Evolutionary conservation across 192 early-diverging fungal species (phyloP).

Genomic region (Blastocladiella britannica): DNA sequence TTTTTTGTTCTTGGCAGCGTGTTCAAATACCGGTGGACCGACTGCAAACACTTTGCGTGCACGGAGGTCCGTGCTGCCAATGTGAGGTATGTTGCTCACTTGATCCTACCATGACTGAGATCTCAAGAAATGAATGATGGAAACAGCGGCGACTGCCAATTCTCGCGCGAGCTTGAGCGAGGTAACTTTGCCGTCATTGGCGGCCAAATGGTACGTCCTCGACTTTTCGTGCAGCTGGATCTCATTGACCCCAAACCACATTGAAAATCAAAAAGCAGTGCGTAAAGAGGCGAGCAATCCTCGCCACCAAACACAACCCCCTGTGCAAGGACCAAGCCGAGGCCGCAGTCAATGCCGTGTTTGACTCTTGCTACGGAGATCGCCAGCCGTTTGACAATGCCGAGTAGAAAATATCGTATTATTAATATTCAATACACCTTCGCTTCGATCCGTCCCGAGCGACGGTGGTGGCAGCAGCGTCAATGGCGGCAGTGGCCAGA

Average conservation of each 20-base stretch:
- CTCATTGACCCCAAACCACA: no score
- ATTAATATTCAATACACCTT: no score
- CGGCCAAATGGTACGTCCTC: neutral
- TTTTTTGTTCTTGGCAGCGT: neutral
- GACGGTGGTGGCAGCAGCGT: no score
- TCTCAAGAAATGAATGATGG: neutral
- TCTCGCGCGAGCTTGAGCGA: neutral
- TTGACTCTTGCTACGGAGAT: constrained; percentile 22
- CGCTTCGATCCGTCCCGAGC: no score
- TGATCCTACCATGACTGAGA: neutral
- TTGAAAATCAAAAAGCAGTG: constrained; percentile 10
- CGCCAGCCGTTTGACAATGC: constrained; percentile 32
- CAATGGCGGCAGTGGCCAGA: no score
- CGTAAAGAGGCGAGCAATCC: constrained; percentile 19
- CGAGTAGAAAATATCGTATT: no score
- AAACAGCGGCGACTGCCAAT: neutral
- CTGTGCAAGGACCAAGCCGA: constrained; percentile 20
- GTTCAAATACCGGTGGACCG: constrained; percentile 19
- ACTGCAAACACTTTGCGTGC: constrained; percentile 26
- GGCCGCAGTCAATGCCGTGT: constrained; percentile 21
- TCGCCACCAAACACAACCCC: constrained; percentile 17
- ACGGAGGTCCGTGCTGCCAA: constrained; percentile 25
- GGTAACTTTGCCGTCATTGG: neutral
- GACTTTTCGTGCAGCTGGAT: no score
- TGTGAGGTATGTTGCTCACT: constrained; percentile 4